These are phyloP conservation scores for Arabidopsis suecica DNA, from an alignment of 345 rosid species.

Conservation along the genomic window DNA sequence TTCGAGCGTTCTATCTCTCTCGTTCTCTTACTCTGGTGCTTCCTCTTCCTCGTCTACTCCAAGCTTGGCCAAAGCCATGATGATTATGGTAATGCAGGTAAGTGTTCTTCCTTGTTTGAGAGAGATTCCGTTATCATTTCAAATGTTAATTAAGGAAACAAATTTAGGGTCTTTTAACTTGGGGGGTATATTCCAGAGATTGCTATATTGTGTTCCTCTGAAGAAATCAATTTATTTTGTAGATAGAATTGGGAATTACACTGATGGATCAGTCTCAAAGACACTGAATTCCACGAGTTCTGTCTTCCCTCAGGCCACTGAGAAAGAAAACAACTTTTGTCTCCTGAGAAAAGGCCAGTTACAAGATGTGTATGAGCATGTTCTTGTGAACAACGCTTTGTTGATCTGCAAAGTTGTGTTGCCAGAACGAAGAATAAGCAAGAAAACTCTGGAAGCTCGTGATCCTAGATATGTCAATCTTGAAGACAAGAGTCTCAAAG, in stretches of 20 bases:
- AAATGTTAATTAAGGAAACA: conserved; percentile 21
- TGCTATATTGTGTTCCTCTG: background rate
- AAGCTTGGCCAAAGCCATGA: conserved; percentile 71
- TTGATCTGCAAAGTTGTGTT: conserved; percentile 48
- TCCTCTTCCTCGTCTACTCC: conserved; percentile 64
- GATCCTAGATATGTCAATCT: conserved; percentile 60
- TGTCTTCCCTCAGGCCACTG: conserved; percentile 42
- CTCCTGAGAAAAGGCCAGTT: conserved; percentile 45
- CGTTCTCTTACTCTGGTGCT: conserved; percentile 67
- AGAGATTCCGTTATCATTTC: conserved; percentile 9
- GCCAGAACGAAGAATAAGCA: conserved; percentile 40
- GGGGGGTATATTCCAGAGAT: background rate
- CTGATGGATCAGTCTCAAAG: conserved; percentile 50
- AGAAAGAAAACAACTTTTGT: conserved; percentile 48
- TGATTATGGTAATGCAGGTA: conserved; percentile 62
- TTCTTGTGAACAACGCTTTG: conserved; percentile 54
- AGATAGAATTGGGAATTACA: conserved; percentile 39
- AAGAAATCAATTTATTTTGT: conserved; percentile 6
- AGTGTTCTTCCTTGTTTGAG: background rate
- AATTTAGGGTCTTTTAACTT: background rate
- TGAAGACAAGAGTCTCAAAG: conserved; percentile 59
- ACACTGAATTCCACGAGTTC: conserved; percentile 47
- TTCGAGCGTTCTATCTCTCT: conserved; percentile 63
- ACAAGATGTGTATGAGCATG: conserved; percentile 58
- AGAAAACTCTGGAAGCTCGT: conserved; percentile 45